A percentile compares a stretch with the other conserved stretches of the same genome.
These are phyloP conservation scores for Globisporangium middletonii DNA, from an alignment of 352 stramenopile genomes.

Conservation along the genomic window DNA sequence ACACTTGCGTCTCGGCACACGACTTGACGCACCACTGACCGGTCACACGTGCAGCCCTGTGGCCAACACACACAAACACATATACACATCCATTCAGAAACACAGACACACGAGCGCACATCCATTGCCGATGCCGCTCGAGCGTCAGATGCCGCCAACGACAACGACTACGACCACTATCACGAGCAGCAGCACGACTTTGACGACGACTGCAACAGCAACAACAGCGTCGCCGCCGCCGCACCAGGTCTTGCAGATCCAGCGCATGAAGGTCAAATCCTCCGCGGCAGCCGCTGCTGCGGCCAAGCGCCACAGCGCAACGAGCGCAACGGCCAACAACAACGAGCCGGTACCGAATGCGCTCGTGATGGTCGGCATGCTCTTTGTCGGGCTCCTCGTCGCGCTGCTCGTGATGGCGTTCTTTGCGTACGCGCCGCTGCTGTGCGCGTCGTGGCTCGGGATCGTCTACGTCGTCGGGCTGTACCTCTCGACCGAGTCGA, in stretches of 20 bases:
- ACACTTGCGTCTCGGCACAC: too few relatives aligned
- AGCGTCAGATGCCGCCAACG: conserved; percentile 14
- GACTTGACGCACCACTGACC: not conserved
- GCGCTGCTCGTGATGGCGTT: conserved; percentile 73
- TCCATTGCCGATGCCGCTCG: conserved; percentile 5
- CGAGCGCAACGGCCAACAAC: conserved; percentile 5
- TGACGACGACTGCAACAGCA: not conserved
- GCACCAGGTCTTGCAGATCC: conserved; percentile 45
- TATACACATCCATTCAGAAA: not conserved
- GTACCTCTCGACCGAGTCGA: conserved; percentile 77
- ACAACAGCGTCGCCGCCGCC: conserved; percentile 8
- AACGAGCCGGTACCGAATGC: conserved; percentile 48
- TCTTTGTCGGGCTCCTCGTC: conserved; percentile 58
- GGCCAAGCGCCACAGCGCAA: not conserved
- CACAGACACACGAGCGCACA: not conserved
- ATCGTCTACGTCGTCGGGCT: conserved; percentile 80
- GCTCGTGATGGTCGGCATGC: conserved; percentile 63
- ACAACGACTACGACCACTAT: conserved; percentile 6
- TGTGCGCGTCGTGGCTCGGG: conserved; percentile 74
- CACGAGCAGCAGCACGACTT: conserved; percentile 1
- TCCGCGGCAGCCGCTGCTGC: conserved; percentile 7
- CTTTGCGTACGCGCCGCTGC: conserved; percentile 71
- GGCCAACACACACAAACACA: not conserved
- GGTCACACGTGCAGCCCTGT: not conserved
- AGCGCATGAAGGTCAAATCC: conserved; percentile 27